Evolutionary conservation across 2,329 filamentous ascomycete genomes (phyloP).

Genomic region (Byssoonygena ceratinophila): DNA sequence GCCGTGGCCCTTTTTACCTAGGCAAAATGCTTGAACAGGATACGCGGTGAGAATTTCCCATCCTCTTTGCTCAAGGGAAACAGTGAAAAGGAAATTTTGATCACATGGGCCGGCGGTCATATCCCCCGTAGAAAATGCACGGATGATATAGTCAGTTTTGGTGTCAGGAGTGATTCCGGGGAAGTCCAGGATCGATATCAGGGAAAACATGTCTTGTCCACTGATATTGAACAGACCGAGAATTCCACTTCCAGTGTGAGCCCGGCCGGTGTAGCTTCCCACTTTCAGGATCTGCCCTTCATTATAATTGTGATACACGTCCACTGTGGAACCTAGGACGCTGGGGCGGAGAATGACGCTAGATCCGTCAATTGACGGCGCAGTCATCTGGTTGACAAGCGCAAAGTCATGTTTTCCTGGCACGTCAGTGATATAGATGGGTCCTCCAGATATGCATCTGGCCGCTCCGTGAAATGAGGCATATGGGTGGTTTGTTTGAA

Average conservation of each 20-base stretch:
- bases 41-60: conserved; percentile 77
- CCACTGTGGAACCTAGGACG: conserved; percentile 58
- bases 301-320: conserved; percentile 65
- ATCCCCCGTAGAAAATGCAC: conserved; percentile 57
- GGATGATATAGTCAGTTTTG: conserved; percentile 55
- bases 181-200: conserved; percentile 62
- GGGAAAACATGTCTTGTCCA: conserved; percentile 50
- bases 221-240: conserved; percentile 78
- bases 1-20: conserved; percentile 25
- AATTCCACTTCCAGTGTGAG: conserved; percentile 60
- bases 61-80: conserved; percentile 53
- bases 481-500: conserved; percentile 58
- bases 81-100: conserved; percentile 43
- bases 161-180: conserved; percentile 51
- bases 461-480: conserved; percentile 81
- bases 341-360: conserved; percentile 75
- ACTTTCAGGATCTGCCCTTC: conserved; percentile 65
- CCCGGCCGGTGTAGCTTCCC: conserved; percentile 62
- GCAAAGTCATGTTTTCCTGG: conserved; percentile 69
- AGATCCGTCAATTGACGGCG: conserved; percentile 56
- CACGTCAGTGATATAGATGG: conserved; percentile 86
- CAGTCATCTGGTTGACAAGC: conserved; percentile 73
- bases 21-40: conserved; percentile 49
- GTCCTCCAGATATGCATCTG: conserved; percentile 78
- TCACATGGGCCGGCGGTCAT: conserved; percentile 37